A percentile compares a stretch with the other conserved stretches of the same genome.
Evolutionary conservation across 2,329 filamentous ascomycete species (phyloP).

Genomic region (Acrodontium crateriforme): DNA sequence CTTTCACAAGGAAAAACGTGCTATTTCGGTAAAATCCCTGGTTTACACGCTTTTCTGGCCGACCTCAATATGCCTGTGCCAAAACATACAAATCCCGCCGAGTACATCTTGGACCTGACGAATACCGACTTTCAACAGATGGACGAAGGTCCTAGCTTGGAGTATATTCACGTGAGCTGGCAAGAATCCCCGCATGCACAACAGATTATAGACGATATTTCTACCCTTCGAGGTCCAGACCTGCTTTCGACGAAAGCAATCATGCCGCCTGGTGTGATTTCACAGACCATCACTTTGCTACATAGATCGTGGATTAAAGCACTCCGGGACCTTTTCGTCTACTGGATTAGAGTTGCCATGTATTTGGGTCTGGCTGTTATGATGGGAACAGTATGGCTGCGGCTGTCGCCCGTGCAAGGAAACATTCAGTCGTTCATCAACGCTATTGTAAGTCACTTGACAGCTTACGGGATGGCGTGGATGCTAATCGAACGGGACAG

Average conservation of each 20-base stretch:
- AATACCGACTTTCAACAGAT: constrained; percentile 55
- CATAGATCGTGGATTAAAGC: constrained; percentile 70
- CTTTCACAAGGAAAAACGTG: constrained; percentile 54
- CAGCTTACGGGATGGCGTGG: background rate
- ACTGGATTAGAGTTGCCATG: constrained; percentile 68
- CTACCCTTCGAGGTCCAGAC: constrained; percentile 5
- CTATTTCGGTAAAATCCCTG: constrained; percentile 51
- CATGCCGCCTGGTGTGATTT: constrained; percentile 1
- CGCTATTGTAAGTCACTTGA: constrained; percentile 38
- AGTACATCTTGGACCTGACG: constrained; percentile 60
- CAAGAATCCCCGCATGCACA: constrained; percentile 22
- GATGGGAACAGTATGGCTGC: constrained; percentile 80
- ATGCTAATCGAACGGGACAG: constrained; percentile 3
- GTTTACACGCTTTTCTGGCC: constrained; percentile 46
- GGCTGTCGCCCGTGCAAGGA: constrained; percentile 49
- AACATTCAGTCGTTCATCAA: constrained; percentile 70
- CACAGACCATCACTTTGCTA: constrained; percentile 42
- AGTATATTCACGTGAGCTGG: constrained; percentile 41
- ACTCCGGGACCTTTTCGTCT: constrained; percentile 66
- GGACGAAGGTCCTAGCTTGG: constrained; percentile 30
- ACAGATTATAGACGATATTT: constrained; percentile 2
- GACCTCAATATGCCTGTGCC: constrained; percentile 46
- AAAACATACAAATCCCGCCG: constrained; percentile 57
- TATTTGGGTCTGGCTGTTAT: constrained; percentile 64
- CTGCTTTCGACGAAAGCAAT: constrained; percentile 15